A percentile compares a stretch with the other conserved stretches of the same genome.
Evolutionary conservation across 2,329 filamentous ascomycete species (phyloP).

Genomic region (Mariannaea sp.): DNA sequence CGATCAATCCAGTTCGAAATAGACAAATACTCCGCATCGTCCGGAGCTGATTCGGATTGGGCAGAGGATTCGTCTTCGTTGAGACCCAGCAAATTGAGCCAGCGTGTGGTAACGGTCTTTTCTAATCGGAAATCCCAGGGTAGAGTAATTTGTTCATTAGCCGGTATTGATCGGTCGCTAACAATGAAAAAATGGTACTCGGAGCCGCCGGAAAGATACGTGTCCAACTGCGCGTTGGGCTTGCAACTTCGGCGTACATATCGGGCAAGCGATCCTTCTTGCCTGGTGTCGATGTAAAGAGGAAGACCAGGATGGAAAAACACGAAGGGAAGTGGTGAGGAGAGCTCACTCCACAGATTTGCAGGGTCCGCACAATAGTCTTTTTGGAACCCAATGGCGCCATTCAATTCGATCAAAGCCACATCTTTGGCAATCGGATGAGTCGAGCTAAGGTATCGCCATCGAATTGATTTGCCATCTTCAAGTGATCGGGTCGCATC

Average conservation of each 20-base stretch:
- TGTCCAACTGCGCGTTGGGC: slow-evolving; percentile 87
- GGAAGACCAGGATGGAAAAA: slow-evolving; percentile 89
- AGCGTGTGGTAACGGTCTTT: slow-evolving; percentile 58
- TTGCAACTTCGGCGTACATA: slow-evolving; percentile 92
- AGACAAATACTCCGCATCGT: slow-evolving; percentile 63
- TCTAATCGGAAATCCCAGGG: slow-evolving; percentile 71
- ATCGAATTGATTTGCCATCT: slow-evolving; percentile 58
- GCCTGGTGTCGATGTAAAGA: slow-evolving; percentile 89
- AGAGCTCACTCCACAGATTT: slow-evolving; percentile 71
- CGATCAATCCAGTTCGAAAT: slow-evolving; percentile 69
- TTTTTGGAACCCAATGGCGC: slow-evolving; percentile 73
- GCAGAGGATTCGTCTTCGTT: slow-evolving; percentile 60
- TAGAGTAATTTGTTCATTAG: slow-evolving; percentile 66
- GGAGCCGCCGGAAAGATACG: slow-evolving; percentile 75
- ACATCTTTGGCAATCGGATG: slow-evolving; percentile 60
- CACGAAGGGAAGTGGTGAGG: slow-evolving; percentile 72
- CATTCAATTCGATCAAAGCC: slow-evolving; percentile 73
- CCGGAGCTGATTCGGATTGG: slow-evolving; percentile 59
- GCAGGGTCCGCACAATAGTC: slow-evolving; percentile 70
- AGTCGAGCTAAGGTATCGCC: slow-evolving; percentile 66
- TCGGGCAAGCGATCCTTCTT: slow-evolving; percentile 82
- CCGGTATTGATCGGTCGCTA: slow-evolving; percentile 74
- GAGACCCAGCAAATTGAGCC: slow-evolving; percentile 64
- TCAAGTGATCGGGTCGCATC: slow-evolving; percentile 47
- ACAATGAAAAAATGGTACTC: slow-evolving; percentile 95